Percentiles rank a stretch among this genome's conserved stretches.
Conservation (phyloP, 108 stramenopile species). For the Nitzschia sp. region DNA sequence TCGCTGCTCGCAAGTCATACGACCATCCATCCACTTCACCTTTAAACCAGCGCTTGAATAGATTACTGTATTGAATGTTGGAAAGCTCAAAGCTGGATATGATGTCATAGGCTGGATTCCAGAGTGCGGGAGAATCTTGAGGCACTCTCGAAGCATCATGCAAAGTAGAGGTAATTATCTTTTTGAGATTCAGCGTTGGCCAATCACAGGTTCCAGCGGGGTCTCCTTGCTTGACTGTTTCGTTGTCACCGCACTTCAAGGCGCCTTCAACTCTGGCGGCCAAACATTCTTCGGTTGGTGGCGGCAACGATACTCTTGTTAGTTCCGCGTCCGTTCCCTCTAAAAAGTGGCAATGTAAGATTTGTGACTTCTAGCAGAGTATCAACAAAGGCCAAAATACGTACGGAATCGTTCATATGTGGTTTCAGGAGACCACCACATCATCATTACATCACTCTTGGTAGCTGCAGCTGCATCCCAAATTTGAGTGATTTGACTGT, state of each 20-base stretch:
- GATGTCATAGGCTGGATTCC: constrained; percentile 26
- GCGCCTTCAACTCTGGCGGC: constrained; percentile 4
- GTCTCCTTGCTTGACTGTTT: constrained; percentile 13
- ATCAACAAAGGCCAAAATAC: background rate
- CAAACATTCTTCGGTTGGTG: constrained; percentile 24
- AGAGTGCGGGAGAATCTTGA: background rate
- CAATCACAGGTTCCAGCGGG: constrained; percentile 30
- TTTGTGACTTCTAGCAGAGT: background rate
- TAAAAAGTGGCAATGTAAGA: constrained; percentile 2
- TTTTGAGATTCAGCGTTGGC: constrained; percentile 2
- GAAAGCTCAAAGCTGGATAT: constrained; percentile 9
- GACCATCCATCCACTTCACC: background rate
- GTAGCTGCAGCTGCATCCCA: constrained; percentile 43
- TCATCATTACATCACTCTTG: constrained; percentile 31
- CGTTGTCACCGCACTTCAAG: constrained; percentile 10
- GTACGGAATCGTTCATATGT: constrained; percentile 8
- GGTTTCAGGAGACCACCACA: constrained; percentile 45
- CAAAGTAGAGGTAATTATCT: constrained; percentile 1
- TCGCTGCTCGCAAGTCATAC: constrained; percentile 15
- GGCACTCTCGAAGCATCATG: background rate
- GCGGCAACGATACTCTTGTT: constrained; percentile 17
- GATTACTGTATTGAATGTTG: constrained; percentile 10
- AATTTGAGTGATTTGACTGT: constrained; percentile 26
- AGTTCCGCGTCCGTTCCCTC: constrained; percentile 39
- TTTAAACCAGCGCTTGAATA: constrained; percentile 10